These are phyloP conservation scores for Scheffersomyces stipitis DNA, from an alignment of 805 yeast genomes.

Conservation along the genomic window DNA sequence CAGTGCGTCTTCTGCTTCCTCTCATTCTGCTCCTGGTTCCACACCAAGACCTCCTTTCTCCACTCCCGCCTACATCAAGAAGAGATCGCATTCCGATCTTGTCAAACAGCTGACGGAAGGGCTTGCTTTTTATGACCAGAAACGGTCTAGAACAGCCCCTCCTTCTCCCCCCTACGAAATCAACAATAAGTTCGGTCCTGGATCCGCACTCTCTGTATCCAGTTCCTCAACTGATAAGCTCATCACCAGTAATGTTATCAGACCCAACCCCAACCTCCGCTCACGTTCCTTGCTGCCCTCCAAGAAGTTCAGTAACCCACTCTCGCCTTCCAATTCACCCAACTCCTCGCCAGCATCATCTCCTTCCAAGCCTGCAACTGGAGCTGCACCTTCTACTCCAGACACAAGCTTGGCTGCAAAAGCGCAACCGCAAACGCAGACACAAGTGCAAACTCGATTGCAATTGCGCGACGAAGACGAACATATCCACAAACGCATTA, in stretches of 20 bases:
- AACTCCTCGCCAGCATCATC: constrained; percentile 16
- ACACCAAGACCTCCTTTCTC: constrained; percentile 1
- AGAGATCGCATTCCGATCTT: constrained; percentile 30
- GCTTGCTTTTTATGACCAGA: constrained; percentile 8
- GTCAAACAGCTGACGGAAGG: neutral
- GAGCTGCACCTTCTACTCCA: constrained; percentile 2
- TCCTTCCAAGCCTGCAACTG: constrained; percentile 8
- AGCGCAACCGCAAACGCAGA: too few relatives aligned
- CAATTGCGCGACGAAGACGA: neutral
- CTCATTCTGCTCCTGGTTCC: constrained; percentile 7
- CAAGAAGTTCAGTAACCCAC: constrained; percentile 14
- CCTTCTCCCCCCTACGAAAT: constrained; percentile 32
- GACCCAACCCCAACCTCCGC: constrained; percentile 9
- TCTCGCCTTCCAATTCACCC: constrained; percentile 20
- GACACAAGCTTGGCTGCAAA: neutral
- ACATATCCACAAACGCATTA: constrained; percentile 2
- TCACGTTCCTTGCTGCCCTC: constrained; percentile 14
- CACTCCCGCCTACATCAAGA: constrained; percentile 14
- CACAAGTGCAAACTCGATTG: neutral
- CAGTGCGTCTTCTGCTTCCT: constrained; percentile 8
- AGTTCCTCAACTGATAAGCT: neutral
- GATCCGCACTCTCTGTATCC: neutral
- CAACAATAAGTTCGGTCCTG: constrained; percentile 1
- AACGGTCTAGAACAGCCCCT: constrained; percentile 48
- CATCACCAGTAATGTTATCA: constrained; percentile 5